A percentile compares a stretch with the other conserved stretches of the same genome.
Evolutionary conservation across 495 filamentous ascomycete species (phyloP).

Genomic region (Aeminium ludgeri): DNA sequence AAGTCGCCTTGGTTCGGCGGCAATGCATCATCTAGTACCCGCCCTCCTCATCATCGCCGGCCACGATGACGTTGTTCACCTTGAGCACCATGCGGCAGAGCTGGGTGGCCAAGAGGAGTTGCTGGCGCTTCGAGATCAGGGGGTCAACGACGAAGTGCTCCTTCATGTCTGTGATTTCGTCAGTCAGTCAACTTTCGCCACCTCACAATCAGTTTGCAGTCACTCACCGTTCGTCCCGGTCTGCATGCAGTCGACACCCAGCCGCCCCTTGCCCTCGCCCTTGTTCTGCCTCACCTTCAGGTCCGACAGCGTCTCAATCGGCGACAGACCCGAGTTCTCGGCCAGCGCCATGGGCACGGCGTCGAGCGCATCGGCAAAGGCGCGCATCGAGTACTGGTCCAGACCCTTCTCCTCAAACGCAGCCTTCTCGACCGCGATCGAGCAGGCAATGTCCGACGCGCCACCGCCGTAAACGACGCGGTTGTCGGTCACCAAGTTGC

Average conservation of each 20-base stretch:
- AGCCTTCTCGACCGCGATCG: conserved; percentile 85
- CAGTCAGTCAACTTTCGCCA: conserved; percentile 7
- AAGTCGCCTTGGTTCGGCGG: too few species aligned
- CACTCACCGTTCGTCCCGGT: conserved; percentile 65
- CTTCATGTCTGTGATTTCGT: conserved; percentile 54
- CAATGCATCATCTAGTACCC: too few species aligned
- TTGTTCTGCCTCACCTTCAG: conserved; percentile 94
- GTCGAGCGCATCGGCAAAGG: conserved; percentile 90
- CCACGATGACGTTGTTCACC: conserved; percentile 88
- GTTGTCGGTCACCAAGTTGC: conserved; percentile 91
- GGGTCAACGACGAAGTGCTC: conserved; percentile 96
- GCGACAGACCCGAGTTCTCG: conserved; percentile 90
- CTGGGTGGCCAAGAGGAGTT: conserved; percentile 89
- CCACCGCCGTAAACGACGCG: conserved; percentile 97
- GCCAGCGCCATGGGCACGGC: conserved; percentile 89
- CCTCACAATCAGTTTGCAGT: background rate
- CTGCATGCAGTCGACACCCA: conserved; percentile 97
- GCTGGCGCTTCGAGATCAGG: conserved; percentile 91
- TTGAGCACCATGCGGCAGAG: conserved; percentile 98
- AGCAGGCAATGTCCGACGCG: conserved; percentile 95
- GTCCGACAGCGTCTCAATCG: conserved; percentile 83
- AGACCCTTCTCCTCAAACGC: conserved; percentile 70
- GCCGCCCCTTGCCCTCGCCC: conserved; percentile 53
- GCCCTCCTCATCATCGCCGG: conserved; percentile 80
- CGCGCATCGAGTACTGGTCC: conserved; percentile 97